Conservation (phyloP, 1,284 basidiomycete genomes). For the Cryptococcus amylolentus region DNA sequence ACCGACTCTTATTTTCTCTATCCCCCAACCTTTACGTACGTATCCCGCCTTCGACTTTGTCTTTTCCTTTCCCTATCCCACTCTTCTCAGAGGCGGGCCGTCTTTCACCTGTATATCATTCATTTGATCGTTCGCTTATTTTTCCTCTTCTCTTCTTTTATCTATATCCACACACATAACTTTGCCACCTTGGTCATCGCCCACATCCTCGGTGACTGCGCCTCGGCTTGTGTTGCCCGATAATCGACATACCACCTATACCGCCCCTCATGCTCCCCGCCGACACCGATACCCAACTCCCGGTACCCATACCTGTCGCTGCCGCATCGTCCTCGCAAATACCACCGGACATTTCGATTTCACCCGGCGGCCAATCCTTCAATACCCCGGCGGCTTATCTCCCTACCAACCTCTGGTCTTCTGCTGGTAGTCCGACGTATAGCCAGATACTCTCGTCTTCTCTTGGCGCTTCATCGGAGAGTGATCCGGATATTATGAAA, state of each 20-base stretch:
- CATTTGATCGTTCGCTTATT: conserved; percentile 3
- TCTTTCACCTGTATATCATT: background rate
- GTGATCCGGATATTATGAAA: conserved; percentile 39
- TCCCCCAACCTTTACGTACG: background rate
- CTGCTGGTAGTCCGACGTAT: conserved; percentile 11
- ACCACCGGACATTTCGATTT: background rate
- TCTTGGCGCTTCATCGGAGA: conserved; percentile 12
- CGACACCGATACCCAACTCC: background rate
- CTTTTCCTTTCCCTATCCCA: background rate
- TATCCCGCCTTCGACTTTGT: background rate
- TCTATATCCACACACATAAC: background rate
- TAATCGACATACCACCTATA: background rate
- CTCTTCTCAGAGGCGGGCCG: background rate
- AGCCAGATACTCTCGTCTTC: conserved; percentile 18
- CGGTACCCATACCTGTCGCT: background rate
- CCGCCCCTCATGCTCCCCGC: background rate
- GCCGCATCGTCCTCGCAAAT: background rate
- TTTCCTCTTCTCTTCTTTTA: conserved; percentile 7
- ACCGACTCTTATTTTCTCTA: background rate
- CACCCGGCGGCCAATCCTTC: background rate
- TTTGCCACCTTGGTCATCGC: background rate
- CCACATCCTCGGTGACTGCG: background rate
- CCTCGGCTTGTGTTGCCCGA: background rate
- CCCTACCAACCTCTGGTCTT: background rate
- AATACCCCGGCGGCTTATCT: conserved; percentile 1